These are phyloP conservation scores for Immersiporthe knoxdaviesiana DNA, from an alignment of 2,329 filamentous ascomycete genomes.

Conservation along the genomic window DNA sequence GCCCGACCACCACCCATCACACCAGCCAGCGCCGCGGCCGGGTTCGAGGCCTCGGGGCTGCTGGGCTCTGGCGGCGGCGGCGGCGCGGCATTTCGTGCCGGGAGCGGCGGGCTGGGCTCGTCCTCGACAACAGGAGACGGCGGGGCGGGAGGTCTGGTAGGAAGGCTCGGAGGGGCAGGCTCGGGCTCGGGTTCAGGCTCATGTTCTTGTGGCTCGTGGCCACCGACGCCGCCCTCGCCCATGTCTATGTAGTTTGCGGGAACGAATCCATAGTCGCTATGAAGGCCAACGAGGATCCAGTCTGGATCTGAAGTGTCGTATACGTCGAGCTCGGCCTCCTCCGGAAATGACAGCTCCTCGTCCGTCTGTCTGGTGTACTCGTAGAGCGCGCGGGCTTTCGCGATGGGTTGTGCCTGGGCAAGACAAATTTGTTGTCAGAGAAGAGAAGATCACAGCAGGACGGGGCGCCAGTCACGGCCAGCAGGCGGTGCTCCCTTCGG, in stretches of 20 bases:
- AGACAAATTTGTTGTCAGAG: constrained; percentile 13
- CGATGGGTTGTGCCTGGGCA: constrained; percentile 44
- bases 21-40: constrained; percentile 59
- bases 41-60: constrained; percentile 45
- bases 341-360: constrained; percentile 93
- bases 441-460: not conserved
- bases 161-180: constrained; percentile 41
- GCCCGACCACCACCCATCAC: constrained; percentile 56
- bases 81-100: constrained; percentile 38
- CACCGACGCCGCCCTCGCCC: constrained; percentile 44
- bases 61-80: constrained; percentile 37
- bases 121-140: constrained; percentile 38
- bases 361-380: constrained; percentile 97
- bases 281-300: constrained; percentile 89
- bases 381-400: constrained; percentile 88
- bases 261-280: constrained; percentile 89
- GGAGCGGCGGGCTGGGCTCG: constrained; percentile 45
- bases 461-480: not conserved
- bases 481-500: not conserved
- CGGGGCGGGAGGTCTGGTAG: constrained; percentile 44
- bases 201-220: constrained; percentile 43
- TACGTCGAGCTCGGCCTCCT: constrained; percentile 81
- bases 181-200: constrained; percentile 29
- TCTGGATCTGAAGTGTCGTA: constrained; percentile 92
- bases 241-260: constrained; percentile 95